Conservation (phyloP, 805 yeast genomes). For the Yamadazyma kitorensis region DNA sequence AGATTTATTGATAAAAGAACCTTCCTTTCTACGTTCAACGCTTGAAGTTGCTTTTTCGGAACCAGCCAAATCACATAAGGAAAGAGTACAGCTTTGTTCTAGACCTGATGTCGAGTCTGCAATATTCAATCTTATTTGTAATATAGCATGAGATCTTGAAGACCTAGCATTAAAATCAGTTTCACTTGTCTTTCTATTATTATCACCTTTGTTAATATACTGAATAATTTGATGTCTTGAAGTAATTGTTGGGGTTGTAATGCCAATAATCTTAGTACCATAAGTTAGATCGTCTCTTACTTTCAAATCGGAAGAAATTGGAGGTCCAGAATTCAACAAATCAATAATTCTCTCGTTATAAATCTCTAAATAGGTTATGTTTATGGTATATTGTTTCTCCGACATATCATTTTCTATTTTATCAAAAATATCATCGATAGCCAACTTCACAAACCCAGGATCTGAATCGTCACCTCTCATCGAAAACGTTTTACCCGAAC, state of each 20-base stretch:
- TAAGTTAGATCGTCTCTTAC: conserved; percentile 71
- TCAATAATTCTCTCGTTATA: conserved; percentile 88
- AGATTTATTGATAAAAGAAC: conserved; percentile 89
- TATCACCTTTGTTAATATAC: conserved; percentile 67
- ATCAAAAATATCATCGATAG: conserved; percentile 59
- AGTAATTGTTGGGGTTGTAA: conserved; percentile 57
- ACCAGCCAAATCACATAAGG: conserved; percentile 94
- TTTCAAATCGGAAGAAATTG: conserved; percentile 51
- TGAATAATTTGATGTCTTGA: conserved; percentile 58
- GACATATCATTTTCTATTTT: conserved; percentile 30
- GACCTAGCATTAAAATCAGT: conserved; percentile 88
- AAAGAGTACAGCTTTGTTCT: conserved; percentile 57
- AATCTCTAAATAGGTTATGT: conserved; percentile 76
- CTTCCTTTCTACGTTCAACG: conserved; percentile 85
- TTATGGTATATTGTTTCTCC: conserved; percentile 42
- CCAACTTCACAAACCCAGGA: conserved; percentile 70
- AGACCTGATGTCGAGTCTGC: conserved; percentile 39
- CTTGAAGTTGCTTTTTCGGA: conserved; percentile 82
- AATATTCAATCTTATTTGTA: conserved; percentile 59
- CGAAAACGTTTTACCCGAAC: conserved; percentile 85
- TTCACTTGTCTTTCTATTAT: conserved; percentile 73
- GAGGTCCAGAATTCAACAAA: conserved; percentile 43
- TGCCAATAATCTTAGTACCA: conserved; percentile 76
- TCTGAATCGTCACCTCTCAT: conserved; percentile 70
- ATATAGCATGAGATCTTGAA: conserved; percentile 89